A percentile compares a stretch with the other conserved stretches of the same genome.
These are phyloP conservation scores for Cetradonia linearis DNA, from an alignment of 495 filamentous ascomycete genomes.

Conservation along the genomic window DNA sequence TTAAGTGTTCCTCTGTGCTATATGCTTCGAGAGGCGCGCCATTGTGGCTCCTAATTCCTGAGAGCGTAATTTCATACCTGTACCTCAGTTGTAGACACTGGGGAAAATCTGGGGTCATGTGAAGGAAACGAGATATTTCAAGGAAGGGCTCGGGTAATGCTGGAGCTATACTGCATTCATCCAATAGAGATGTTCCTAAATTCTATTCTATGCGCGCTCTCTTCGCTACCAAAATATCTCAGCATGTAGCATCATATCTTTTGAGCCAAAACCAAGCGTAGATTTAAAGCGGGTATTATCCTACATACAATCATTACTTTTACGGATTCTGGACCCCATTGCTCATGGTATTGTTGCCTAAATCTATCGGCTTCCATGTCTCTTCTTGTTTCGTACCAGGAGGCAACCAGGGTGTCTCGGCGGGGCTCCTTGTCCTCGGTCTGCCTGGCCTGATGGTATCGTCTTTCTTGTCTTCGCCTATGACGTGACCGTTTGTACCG, in stretches of 20 bases:
- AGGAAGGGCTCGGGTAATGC: too few species aligned
- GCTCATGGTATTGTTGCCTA: conserved; percentile 8
- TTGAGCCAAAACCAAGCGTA: background rate
- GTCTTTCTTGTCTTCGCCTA: conserved; percentile 49
- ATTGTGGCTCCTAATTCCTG: too few species aligned
- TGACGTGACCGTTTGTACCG: conserved; percentile 28
- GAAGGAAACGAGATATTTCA: too few species aligned
- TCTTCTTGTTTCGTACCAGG: conserved; percentile 71
- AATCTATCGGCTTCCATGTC: conserved; percentile 58
- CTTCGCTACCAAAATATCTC: background rate
- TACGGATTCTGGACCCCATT: background rate
- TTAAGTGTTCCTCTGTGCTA: too few species aligned
- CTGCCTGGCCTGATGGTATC: conserved; percentile 43
- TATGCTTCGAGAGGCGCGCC: too few species aligned
- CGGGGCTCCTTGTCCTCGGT: conserved; percentile 47
- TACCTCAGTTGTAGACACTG: too few species aligned
- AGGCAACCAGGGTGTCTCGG: conserved; percentile 48
- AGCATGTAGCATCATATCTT: conserved; percentile 6
- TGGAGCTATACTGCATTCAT: background rate
- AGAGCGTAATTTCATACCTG: too few species aligned
- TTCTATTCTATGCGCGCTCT: background rate
- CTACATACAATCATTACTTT: conserved; percentile 8
- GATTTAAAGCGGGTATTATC: background rate
- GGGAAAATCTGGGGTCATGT: too few species aligned
- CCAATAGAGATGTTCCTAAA: background rate